A percentile compares a stretch with the other conserved stretches of the same genome.
These are phyloP conservation scores for Petunia hybrid DNA, from an alignment of 305 asterid species.

Conservation along the genomic window DNA sequence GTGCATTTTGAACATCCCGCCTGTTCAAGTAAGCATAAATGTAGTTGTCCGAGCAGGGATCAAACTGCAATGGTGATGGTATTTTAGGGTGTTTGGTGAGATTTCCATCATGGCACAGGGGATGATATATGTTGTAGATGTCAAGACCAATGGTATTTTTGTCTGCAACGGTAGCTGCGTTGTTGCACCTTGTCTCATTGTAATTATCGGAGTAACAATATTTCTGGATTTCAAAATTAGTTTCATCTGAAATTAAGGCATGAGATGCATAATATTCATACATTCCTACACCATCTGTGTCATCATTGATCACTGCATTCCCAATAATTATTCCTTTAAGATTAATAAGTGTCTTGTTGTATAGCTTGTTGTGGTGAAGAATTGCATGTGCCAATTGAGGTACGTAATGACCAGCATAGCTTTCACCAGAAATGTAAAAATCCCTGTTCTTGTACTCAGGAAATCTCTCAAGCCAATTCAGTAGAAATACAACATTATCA, in stretches of 20 bases:
- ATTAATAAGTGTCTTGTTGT: constrained; percentile 51
- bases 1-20: constrained; percentile 76
- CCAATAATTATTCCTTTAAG: constrained; percentile 58
- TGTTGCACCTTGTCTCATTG: background rate
- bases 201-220: constrained; percentile 35
- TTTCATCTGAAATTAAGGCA: constrained; percentile 54
- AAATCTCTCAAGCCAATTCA: constrained; percentile 65
- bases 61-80: constrained; percentile 37
- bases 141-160: constrained; percentile 39
- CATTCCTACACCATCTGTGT: constrained; percentile 28
- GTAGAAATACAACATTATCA: constrained; percentile 53
- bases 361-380: constrained; percentile 43
- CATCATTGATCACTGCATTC: constrained; percentile 44
- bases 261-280: constrained; percentile 47
- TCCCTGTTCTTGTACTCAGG: constrained; percentile 59
- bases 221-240: constrained; percentile 34
- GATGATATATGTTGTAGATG: constrained; percentile 64
- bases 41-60: constrained; percentile 71
- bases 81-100: constrained; percentile 48
- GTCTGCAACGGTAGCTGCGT: background rate
- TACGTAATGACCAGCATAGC: constrained; percentile 62
- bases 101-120: constrained; percentile 47
- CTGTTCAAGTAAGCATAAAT: constrained; percentile 62
- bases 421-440: constrained; percentile 58
- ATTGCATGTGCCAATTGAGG: constrained; percentile 59